phyloP scores from a whole-genome alignment of 1,284 basidiomycete species.

The Mycosarcoma mackinlayi region DNA sequence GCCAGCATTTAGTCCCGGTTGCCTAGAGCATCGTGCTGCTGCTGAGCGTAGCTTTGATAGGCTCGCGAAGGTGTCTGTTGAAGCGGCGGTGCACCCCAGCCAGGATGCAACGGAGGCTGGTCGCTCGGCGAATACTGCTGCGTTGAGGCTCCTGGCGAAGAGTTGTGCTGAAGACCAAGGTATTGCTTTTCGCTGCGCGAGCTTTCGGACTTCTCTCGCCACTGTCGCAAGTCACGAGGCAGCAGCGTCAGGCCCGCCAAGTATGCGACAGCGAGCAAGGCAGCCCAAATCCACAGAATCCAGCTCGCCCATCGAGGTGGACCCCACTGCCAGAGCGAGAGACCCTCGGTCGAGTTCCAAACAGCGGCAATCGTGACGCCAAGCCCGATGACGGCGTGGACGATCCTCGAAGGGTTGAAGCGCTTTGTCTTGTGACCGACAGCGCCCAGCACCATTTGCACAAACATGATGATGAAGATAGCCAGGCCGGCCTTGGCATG shows the following conservation, averaged over 20 bases:
- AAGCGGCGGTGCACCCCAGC: conserved; percentile 22
- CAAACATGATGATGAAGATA: conserved; percentile 75
- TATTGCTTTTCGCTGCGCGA: conserved; percentile 20
- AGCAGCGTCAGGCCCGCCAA: conserved; percentile 44
- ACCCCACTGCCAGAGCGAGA: conserved; percentile 53
- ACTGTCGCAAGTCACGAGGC: conserved; percentile 38
- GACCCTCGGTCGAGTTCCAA: conserved; percentile 47
- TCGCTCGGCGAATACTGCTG: conserved; percentile 21
- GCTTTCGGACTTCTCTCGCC: conserved; percentile 3
- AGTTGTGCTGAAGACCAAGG: conserved; percentile 14
- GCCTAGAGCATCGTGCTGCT: conserved; percentile 5
- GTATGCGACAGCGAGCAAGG: conserved; percentile 41
- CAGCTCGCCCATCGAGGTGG: conserved; percentile 23
- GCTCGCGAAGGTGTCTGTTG: conserved; percentile 12
- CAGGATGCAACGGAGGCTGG: conserved; percentile 8
- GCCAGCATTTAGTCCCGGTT: conserved; percentile 14
- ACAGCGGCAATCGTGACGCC: conserved; percentile 32
- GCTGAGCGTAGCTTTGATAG: conserved; percentile 23
- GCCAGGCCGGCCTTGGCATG: conserved; percentile 73
- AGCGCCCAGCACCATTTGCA: conserved; percentile 74
- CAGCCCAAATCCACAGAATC: conserved; percentile 51
- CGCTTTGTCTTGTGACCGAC: conserved; percentile 72
- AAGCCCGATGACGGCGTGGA: conserved; percentile 52
- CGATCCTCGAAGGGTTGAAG: conserved; percentile 39
- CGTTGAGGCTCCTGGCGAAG: conserved; percentile 16